Percentiles rank a stretch among this genome's conserved stretches.
Evolutionary conservation across 495 filamentous ascomycete species (phyloP).

Genomic region (Podospora didyma): DNA sequence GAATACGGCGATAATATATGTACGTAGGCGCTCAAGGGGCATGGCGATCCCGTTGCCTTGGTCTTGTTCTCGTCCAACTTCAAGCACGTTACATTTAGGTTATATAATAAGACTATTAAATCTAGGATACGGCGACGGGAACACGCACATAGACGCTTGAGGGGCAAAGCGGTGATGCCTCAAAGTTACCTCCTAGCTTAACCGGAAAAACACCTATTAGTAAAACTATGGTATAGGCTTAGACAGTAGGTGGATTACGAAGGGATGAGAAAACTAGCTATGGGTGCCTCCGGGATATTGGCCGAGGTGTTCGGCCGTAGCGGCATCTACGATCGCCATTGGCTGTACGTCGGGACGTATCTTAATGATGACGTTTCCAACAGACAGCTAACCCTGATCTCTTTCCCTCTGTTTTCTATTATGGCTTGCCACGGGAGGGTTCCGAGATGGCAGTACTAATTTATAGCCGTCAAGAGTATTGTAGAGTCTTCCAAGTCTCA

Average conservation of each 20-base stretch:
- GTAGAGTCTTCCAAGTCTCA: slow-evolving; percentile 1
- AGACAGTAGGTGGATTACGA: too few relatives aligned
- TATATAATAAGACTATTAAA: neutral
- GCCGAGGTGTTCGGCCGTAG: slow-evolving; percentile 16
- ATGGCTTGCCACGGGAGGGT: neutral
- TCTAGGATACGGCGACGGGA: neutral
- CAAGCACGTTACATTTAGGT: neutral
- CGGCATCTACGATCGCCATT: slow-evolving; percentile 13
- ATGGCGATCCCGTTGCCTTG: neutral
- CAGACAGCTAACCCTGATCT: slow-evolving; percentile 1
- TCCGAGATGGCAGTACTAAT: neutral
- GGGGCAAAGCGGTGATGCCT: neutral
- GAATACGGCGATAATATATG: neutral
- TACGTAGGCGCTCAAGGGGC: neutral
- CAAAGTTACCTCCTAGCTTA: neutral
- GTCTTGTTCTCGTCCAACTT: neutral
- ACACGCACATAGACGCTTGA: neutral
- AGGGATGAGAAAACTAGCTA: too few relatives aligned
- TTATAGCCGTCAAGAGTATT: slow-evolving; percentile 2
- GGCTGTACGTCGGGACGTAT: slow-evolving; percentile 11
- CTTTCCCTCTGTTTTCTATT: slow-evolving; percentile 1
- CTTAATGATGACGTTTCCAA: slow-evolving; percentile 6
- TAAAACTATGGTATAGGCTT: too few relatives aligned
- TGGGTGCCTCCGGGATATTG: slow-evolving; percentile 32
- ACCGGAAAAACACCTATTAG: too few relatives aligned